These are phyloP conservation scores for Crataegus laevigata DNA, from an alignment of 306 rosid species.

Conservation along the genomic window DNA sequence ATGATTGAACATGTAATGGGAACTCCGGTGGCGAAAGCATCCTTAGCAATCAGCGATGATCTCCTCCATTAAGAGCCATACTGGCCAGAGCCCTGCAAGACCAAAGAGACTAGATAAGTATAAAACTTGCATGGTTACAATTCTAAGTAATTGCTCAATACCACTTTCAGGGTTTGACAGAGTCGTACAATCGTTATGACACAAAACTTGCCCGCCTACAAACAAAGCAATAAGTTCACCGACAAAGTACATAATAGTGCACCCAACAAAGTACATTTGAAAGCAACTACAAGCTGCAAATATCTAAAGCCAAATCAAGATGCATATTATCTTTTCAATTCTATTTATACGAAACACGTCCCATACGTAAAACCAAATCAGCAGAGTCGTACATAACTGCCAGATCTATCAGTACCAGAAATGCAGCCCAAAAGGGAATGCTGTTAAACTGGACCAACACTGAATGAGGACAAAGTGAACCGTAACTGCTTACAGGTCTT, in stretches of 20 bases:
- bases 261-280: neutral
- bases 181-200: neutral
- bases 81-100: constrained; percentile 52
- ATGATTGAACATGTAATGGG: constrained; percentile 21
- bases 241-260: neutral
- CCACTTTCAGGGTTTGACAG: neutral
- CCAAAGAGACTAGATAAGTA: constrained; percentile 12
- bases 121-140: neutral
- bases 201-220: neutral
- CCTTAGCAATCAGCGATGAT: constrained; percentile 40
- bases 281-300: neutral
- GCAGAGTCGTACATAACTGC: neutral
- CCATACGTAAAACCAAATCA: neutral
- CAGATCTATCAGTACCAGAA: neutral
- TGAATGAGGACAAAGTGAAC: neutral
- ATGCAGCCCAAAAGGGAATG: neutral
- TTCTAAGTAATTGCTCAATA: neutral
- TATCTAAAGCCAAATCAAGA: neutral
- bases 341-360: neutral
- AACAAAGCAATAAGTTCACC: neutral
- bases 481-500: neutral
- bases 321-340: neutral
- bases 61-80: constrained; percentile 40
- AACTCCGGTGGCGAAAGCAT: constrained; percentile 16
- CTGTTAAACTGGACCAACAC: neutral